Percentiles rank a stretch among this genome's conserved stretches.
Evolutionary conservation across 305 asterid species (phyloP).

Genomic region (Withania somnifera): DNA sequence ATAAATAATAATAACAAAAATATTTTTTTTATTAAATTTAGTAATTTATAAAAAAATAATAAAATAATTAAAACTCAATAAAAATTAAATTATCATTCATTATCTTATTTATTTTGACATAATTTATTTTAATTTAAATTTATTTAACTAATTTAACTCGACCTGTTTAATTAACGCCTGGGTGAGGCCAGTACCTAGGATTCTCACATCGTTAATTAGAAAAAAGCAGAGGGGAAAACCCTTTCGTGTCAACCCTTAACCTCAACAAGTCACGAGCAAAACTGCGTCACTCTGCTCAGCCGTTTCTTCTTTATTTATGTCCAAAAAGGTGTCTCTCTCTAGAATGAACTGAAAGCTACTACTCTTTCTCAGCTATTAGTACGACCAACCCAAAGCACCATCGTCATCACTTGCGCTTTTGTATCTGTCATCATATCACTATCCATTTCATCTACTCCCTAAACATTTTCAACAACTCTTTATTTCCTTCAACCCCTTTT

Average conservation of each 20-base stretch:
- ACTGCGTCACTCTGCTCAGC: neutral
- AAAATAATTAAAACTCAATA: no score
- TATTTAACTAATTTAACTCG: no score
- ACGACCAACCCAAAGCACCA: neutral
- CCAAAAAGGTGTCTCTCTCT: neutral
- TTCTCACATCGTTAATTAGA: neutral
- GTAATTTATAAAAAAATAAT: no score
- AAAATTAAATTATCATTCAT: no score
- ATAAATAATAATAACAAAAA: no score
- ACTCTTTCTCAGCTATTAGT: neutral
- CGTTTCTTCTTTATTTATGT: neutral
- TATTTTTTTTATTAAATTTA: no score
- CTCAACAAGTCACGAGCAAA: slow-evolving; percentile 1
- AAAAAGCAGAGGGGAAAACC: neutral
- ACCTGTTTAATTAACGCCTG: no score
- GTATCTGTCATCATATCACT: neutral
- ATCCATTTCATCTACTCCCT: neutral
- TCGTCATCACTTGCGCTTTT: neutral
- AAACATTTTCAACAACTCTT: neutral
- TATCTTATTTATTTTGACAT: no score
- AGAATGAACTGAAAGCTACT: slow-evolving; percentile 7
- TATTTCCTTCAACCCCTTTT: neutral
- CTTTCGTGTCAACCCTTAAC: slow-evolving; percentile 8
- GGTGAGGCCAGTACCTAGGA: neutral
- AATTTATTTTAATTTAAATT: no score